Evolutionary conservation across 805 yeast genomes (phyloP).

Genomic region (Kazachstania africana): DNA sequence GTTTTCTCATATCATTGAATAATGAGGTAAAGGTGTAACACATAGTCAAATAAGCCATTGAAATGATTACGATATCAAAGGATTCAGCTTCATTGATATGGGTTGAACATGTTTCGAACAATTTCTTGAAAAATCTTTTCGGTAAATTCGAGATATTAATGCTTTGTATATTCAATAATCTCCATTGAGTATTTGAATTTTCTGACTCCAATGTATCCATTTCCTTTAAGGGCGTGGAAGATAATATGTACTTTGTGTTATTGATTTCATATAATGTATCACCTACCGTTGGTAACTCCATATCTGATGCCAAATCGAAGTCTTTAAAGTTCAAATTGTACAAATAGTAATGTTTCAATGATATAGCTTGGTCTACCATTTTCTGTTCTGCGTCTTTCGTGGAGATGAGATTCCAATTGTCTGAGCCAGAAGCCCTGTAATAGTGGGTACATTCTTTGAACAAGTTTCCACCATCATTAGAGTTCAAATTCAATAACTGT

Average conservation of each 20-base stretch:
- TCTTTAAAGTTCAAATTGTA: slow-evolving; percentile 16
- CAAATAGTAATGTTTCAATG: slow-evolving; percentile 20
- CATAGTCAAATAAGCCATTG: slow-evolving; percentile 78
- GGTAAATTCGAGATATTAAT: slow-evolving; percentile 1
- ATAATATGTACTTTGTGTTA: slow-evolving; percentile 14
- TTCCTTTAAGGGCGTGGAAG: slow-evolving; percentile 11
- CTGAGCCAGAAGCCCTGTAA: slow-evolving; percentile 10
- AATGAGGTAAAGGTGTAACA: slow-evolving; percentile 66
- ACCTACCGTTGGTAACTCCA: slow-evolving; percentile 14
- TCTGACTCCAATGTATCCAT: slow-evolving; percentile 33
- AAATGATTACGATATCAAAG: slow-evolving; percentile 65
- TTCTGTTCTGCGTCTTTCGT: slow-evolving; percentile 5
- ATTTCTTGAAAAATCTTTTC: not conserved
- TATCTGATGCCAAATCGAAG: slow-evolving; percentile 9
- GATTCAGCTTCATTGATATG: slow-evolving; percentile 39
- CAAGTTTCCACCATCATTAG: slow-evolving; percentile 7
- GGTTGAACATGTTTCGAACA: slow-evolving; percentile 28
- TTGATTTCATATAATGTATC: slow-evolving; percentile 17
- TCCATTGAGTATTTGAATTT: slow-evolving; percentile 19
- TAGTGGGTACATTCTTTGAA: slow-evolving; percentile 22
- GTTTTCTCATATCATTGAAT: slow-evolving; percentile 57
- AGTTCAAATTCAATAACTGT: slow-evolving; percentile 21
- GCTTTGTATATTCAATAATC: slow-evolving; percentile 1
- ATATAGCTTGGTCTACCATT: slow-evolving; percentile 2
- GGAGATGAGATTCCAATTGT: slow-evolving; percentile 5